phyloP scores from a whole-genome alignment of 768 basidiomycete species.

The Collybia sordida region DNA sequence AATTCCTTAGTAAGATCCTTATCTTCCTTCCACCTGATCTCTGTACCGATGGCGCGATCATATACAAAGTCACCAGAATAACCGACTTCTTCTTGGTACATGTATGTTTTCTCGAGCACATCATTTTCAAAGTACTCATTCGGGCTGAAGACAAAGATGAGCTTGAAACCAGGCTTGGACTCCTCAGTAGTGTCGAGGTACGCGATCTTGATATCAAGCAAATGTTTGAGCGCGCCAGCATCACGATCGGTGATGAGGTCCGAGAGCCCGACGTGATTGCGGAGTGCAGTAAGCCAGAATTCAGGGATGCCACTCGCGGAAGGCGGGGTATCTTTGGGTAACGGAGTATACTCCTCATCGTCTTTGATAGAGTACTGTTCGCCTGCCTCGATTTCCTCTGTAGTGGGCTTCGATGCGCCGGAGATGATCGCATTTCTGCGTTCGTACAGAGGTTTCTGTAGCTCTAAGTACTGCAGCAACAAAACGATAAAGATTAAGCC shows the following conservation, averaged over 20 bases:
- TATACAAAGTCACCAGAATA: slow-evolving; percentile 97
- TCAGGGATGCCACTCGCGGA: slow-evolving; percentile 71
- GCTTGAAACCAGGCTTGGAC: slow-evolving; percentile 89
- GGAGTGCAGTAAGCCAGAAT: slow-evolving; percentile 97
- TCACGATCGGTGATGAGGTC: slow-evolving; percentile 95
- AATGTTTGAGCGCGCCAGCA: slow-evolving; percentile 77
- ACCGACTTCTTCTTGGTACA: slow-evolving; percentile 90
- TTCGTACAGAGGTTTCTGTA: slow-evolving; percentile 83
- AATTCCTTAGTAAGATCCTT: slow-evolving; percentile 97
- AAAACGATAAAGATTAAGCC: slow-evolving; percentile 10
- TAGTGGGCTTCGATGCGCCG: slow-evolving; percentile 69
- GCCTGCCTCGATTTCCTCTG: slow-evolving; percentile 83
- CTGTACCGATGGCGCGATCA: slow-evolving; percentile 90
- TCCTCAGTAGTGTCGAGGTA: slow-evolving; percentile 60
- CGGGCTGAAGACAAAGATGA: slow-evolving; percentile 75
- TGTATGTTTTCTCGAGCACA: slow-evolving; percentile 88
- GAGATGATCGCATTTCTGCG: slow-evolving; percentile 84
- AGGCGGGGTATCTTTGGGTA: slow-evolving; percentile 50
- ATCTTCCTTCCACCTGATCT: slow-evolving; percentile 97
- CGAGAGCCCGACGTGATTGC: slow-evolving; percentile 83
- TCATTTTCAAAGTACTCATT: slow-evolving; percentile 91
- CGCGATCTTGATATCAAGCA: slow-evolving; percentile 77
- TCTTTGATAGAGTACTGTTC: slow-evolving; percentile 72
- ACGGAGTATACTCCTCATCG: slow-evolving; percentile 64
- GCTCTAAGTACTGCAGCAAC: slow-evolving; percentile 60